Evolutionary conservation across 305 asterid species (phyloP).

Genomic region (Fraxinus dipetala): DNA sequence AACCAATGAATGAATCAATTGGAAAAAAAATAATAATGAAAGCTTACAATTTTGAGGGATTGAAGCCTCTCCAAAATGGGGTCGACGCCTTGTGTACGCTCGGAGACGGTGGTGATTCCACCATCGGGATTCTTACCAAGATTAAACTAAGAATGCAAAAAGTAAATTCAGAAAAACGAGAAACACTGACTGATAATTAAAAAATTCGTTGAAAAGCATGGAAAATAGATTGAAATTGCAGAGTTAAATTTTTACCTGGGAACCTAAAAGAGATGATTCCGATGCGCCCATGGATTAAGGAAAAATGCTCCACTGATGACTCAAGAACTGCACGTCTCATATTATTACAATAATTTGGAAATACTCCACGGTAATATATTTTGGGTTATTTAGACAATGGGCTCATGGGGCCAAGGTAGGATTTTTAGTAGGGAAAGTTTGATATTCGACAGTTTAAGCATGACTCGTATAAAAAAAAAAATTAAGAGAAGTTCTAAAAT

Average conservation of each 20-base stretch:
- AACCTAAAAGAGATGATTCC: slow-evolving; percentile 54
- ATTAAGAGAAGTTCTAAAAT: no score
- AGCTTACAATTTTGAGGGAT: slow-evolving; percentile 72
- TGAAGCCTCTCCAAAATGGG: slow-evolving; percentile 70
- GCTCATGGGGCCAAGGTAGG: no score
- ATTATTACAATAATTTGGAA: neutral
- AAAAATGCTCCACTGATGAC: neutral
- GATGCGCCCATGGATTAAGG: slow-evolving; percentile 65
- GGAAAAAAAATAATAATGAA: slow-evolving; percentile 3
- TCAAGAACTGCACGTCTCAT: neutral
- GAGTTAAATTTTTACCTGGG: slow-evolving; percentile 40
- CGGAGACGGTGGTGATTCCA: slow-evolving; percentile 78
- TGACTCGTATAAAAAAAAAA: no score
- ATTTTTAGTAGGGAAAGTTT: no score
- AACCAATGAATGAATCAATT: neutral
- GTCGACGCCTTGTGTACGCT: slow-evolving; percentile 53
- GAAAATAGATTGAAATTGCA: neutral
- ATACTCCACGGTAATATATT: neutral
- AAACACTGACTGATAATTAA: no score
- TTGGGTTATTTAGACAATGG: no score
- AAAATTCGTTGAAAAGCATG: neutral
- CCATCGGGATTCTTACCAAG: slow-evolving; percentile 42
- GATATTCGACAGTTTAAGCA: no score
- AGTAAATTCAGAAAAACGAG: neutral
- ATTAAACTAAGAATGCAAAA: slow-evolving; percentile 12